Evolutionary conservation across 73 alveolate genomes (phyloP).

Genomic region (Symbiodinium pilosum): DNA sequence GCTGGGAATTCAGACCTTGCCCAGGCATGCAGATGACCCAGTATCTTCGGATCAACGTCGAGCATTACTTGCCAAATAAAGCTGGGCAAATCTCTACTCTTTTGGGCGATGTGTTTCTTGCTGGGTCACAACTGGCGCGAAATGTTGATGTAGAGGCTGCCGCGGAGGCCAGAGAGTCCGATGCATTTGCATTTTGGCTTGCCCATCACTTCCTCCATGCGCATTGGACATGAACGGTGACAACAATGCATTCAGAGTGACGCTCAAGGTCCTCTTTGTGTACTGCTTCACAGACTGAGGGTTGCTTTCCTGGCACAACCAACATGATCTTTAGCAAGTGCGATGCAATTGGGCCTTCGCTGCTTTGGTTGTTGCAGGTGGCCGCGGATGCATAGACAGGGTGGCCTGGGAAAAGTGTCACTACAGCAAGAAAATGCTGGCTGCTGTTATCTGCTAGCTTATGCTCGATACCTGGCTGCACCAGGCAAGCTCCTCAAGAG

Average conservation of each 20-base stretch:
- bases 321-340: no score
- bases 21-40: no score
- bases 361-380: not conserved
- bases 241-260: no score
- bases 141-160: not conserved
- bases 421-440: no score
- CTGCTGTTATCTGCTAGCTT: no score
- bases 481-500: no score
- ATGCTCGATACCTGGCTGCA: no score
- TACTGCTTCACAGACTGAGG: no score
- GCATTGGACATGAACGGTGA: no score
- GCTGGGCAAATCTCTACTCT: not conserved
- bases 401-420: not conserved
- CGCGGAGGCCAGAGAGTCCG: slow-evolving; percentile 53
- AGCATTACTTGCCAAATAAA: not conserved
- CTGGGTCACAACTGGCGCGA: not conserved
- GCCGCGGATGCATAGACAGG: not conserved
- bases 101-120: not conserved
- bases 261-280: no score
- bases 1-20: slow-evolving; percentile 8
- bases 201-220: slow-evolving; percentile 58
- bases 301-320: no score
- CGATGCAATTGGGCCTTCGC: no score
- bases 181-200: slow-evolving; percentile 57
- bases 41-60: not conserved